Evolutionary conservation across 192 early-diverging fungal genomes (phyloP).

Genomic region (Obelidium mucronatum): DNA sequence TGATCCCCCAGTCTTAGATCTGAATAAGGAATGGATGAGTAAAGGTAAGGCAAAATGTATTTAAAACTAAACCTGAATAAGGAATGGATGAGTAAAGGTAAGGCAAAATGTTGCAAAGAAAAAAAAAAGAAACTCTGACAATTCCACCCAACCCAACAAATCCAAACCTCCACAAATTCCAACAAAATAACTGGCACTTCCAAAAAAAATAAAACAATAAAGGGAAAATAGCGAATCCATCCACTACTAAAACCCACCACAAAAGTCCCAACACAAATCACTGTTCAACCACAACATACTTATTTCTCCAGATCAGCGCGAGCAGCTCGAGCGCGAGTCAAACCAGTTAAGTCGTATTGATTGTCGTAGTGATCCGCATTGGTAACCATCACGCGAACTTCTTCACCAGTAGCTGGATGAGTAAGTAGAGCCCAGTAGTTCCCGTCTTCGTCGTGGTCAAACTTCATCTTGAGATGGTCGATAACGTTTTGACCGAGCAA

Average conservation of each 20-base stretch:
- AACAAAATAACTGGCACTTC: not conserved
- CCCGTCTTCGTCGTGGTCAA: not conserved
- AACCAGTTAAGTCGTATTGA: not conserved
- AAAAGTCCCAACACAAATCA: not conserved
- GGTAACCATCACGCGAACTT: not conserved
- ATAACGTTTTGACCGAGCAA: not conserved
- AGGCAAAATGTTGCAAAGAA: not conserved
- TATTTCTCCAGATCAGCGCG: not conserved
- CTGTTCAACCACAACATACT: not conserved
- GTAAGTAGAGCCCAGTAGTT: not conserved
- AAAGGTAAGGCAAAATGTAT: not conserved
- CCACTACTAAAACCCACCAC: not conserved
- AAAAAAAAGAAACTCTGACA: not conserved
- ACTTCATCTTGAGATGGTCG: not conserved
- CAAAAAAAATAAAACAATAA: no score
- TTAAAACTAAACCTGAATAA: not conserved
- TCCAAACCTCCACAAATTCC: not conserved
- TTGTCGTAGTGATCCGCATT: not conserved
- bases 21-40: not conserved
- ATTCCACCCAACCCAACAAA: not conserved
- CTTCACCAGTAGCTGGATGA: not conserved
- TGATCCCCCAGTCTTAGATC: not conserved
- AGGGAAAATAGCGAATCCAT: not conserved
- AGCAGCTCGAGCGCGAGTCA: not conserved
- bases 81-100: not conserved